These are phyloP conservation scores for Vaccinium darrowii DNA, from an alignment of 148 eudicot genomes.

Conservation along the genomic window DNA sequence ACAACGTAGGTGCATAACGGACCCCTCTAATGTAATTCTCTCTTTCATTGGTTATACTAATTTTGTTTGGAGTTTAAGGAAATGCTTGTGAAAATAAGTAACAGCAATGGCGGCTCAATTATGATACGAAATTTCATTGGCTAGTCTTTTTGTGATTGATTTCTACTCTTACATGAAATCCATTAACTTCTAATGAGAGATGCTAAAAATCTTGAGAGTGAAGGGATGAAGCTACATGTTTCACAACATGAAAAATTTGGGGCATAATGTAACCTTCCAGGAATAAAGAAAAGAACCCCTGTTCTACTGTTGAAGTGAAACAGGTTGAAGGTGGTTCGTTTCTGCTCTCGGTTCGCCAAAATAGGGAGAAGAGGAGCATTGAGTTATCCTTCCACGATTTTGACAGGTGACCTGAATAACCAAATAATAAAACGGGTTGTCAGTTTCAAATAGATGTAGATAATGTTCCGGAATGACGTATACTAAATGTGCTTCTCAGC, in stretches of 20 bases:
- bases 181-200: not conserved
- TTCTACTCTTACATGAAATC: not conserved
- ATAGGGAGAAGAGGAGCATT: not conserved
- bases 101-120: no score
- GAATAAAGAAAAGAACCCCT: not conserved
- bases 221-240: not conserved
- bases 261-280: not conserved
- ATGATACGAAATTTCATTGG: not conserved
- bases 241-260: not conserved
- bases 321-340: not conserved
- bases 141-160: not conserved
- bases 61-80: not conserved
- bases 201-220: not conserved
- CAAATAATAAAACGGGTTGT: not conserved
- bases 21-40: not conserved
- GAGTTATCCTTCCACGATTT: conserved; percentile 2
- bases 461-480: not conserved
- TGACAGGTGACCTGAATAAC: not conserved
- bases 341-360: not conserved
- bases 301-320: not conserved
- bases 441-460: not conserved
- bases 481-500: not conserved
- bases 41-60: not conserved
- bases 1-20: not conserved
- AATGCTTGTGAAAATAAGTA: not conserved